Conservation (phyloP, 2,329 filamentous ascomycete species). For the Rutstroemia sp. region DNA sequence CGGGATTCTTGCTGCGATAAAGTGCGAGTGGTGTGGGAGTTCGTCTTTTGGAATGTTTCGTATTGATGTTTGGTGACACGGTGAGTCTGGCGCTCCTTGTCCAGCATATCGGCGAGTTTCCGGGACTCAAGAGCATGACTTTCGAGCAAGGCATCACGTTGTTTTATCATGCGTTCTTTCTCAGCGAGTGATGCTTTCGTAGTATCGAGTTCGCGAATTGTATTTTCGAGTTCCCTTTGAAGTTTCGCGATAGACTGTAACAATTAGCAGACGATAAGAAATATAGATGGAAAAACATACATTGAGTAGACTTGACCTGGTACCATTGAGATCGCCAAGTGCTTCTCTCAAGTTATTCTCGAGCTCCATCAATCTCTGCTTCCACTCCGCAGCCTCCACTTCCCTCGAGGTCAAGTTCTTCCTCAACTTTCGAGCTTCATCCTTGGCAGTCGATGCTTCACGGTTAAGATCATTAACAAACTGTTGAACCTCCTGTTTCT, state of each 20-base stretch:
- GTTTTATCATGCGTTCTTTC: slow-evolving; percentile 83
- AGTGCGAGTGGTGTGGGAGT: slow-evolving; percentile 79
- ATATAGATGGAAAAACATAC: slow-evolving; percentile 35
- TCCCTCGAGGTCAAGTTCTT: slow-evolving; percentile 79
- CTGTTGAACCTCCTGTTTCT: slow-evolving; percentile 93
- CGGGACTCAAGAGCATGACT: slow-evolving; percentile 80
- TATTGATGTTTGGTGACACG: slow-evolving; percentile 82
- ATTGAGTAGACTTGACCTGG: slow-evolving; percentile 75
- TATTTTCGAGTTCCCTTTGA: slow-evolving; percentile 80
- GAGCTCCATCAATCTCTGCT: slow-evolving; percentile 80
- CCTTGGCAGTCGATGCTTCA: slow-evolving; percentile 73
- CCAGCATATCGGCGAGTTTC: slow-evolving; percentile 78
- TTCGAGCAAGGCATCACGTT: slow-evolving; percentile 82
- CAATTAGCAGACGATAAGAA: slow-evolving; percentile 13
- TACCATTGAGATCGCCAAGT: slow-evolving; percentile 80
- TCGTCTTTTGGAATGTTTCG: slow-evolving; percentile 80
- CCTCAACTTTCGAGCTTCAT: slow-evolving; percentile 74
- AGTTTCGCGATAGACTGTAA: slow-evolving; percentile 72
- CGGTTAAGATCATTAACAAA: slow-evolving; percentile 88
- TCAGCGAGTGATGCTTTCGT: slow-evolving; percentile 75
- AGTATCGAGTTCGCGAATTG: slow-evolving; percentile 71
- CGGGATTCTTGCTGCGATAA: slow-evolving; percentile 79
- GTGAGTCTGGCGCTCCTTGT: slow-evolving; percentile 80
- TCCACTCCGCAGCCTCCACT: slow-evolving; percentile 84
- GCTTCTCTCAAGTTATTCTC: slow-evolving; percentile 83